Percentiles rank a stretch among this genome's conserved stretches.
Conservation (phyloP, 371 early-diverging fungal species). For the Syncephalis fuscata region DNA sequence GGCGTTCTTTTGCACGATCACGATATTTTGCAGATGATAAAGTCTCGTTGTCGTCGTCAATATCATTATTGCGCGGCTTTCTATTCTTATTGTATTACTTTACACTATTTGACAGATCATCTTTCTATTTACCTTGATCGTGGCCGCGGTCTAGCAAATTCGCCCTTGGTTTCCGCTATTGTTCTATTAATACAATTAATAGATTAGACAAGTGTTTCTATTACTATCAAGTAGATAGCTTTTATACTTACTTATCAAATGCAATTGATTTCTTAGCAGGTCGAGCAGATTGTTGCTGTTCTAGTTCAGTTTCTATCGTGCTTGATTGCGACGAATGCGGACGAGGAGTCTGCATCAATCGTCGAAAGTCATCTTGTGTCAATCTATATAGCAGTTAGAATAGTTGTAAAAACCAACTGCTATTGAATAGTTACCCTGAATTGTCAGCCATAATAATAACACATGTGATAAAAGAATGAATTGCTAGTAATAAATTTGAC, state of each 20-base stretch:
- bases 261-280: no score
- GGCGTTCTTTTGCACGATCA: conserved; percentile 79
- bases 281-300: conserved; percentile 23
- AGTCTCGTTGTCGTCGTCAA: not conserved
- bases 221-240: no score
- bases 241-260: no score
- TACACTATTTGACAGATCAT: not conserved
- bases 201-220: no score
- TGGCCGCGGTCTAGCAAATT: not conserved
- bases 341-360: conserved; percentile 59
- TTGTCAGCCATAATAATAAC: not conserved
- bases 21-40: conserved; percentile 31
- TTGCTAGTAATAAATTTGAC: no score
- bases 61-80: not conserved
- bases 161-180: no score
- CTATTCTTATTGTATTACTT: not conserved
- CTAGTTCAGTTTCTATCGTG: conserved; percentile 16
- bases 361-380: conserved; percentile 65
- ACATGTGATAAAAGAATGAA: no score
- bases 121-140: not conserved
- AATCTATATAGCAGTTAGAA: conserved; percentile 16
- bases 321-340: conserved; percentile 9
- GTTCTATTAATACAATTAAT: not conserved
- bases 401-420: not conserved
- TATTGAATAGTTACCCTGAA: no score